Evolutionary conservation across 257 asterid species (phyloP), one percentile per base, ranked within the genome.

Genomic region (Parsonsia alboflavescens): DNA sequence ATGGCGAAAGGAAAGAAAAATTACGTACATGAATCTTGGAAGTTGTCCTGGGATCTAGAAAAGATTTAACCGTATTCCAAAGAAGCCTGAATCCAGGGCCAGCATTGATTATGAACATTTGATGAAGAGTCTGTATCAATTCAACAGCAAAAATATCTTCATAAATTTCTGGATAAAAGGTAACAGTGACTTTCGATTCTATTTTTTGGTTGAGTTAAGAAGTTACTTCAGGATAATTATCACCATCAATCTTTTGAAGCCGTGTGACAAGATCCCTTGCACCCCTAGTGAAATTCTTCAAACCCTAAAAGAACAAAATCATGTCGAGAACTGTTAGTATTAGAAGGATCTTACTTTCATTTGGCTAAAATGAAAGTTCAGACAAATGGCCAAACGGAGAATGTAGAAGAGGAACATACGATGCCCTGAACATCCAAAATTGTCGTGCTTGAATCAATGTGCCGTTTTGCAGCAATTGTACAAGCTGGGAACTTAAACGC

Each of bases 391-490:
- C 33, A n/a, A 33, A 26, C 36, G 68, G 45, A 68, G n/a, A 50
- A 58, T 28, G 71, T 61, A 30, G 41, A n/a, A n/a, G 58, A 46
- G 72, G 72, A 63, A 84, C 96, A 30, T 88, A 95, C 99, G 93
- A 95, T 93, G 62, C 99, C 96, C n/a, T 95, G 99, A 78, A 95
- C 99, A 79, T 95, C 98, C 88, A 95, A 85, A 80, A 95, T 86
- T 64, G 98, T 95, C 9, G 98, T 92, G 89, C 97, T 95, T 19
- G 92, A 89, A 86, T 95, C 97, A 72, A 95, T 95, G 84, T 89
- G 97, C 65, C 92, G 86, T 84, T 94, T 94, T 71, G 99, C 96
- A 16, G 99, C 97, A 77, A 92, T 89, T 75, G 95, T 89, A 82
- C 99, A 92, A 81, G 97, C 97, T 64, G 97, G 97, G 83, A 94